Evolutionary conservation across 2,329 filamentous ascomycete genomes (phyloP), one percentile per base, ranked within the genome.

Genomic region (Escovopsis sp.): DNA sequence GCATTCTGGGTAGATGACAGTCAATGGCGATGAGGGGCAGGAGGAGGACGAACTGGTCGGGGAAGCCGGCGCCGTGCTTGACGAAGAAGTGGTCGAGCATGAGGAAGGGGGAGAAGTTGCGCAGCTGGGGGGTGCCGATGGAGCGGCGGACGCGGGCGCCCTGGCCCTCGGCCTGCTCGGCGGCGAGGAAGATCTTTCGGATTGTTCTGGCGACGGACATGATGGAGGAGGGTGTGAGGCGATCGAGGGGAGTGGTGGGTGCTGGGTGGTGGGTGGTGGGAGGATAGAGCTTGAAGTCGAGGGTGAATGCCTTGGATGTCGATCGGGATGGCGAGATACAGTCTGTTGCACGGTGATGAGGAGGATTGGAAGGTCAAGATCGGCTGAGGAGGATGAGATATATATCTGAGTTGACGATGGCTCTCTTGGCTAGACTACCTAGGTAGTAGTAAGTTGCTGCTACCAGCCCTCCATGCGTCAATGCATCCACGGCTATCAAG

Each of bases 71-170:
- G 45, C 84, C 85, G 2, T 80, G 78, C 42, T 76, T 74, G 53
- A 91, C 77, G 43, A 71, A 75, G 67, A 95, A 95, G 66, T 95
- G 85, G 59, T 96, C 89, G 38, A 95, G 82, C 87, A 96, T 94
- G 37, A 95, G 72, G 65, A 96, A 95, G 0, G 89, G 91, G 12
- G 80, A 85, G 61, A 96, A 82, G 68, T 94, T 86, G 56, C 80
- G 78, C 19, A 96, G 72, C 50, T 82, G 73, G 5, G 83, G 73
- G 1, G 86, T 94, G 51, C 89, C 89, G 50, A 96, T 84, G 36
- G 84, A 88, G 45, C 89, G 79, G 48, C 89, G 78, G 12, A 96
- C 89, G 48, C 79, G 74, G 5, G 89, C 89, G 44, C 91, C 89
- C 0, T 80, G 85, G 36, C 89, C 89, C 62, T 96, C 89, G 26